These are phyloP conservation scores for Lachnellula occidentalis DNA, from an alignment of 2,329 filamentous ascomycete genomes.

Conservation along the genomic window DNA sequence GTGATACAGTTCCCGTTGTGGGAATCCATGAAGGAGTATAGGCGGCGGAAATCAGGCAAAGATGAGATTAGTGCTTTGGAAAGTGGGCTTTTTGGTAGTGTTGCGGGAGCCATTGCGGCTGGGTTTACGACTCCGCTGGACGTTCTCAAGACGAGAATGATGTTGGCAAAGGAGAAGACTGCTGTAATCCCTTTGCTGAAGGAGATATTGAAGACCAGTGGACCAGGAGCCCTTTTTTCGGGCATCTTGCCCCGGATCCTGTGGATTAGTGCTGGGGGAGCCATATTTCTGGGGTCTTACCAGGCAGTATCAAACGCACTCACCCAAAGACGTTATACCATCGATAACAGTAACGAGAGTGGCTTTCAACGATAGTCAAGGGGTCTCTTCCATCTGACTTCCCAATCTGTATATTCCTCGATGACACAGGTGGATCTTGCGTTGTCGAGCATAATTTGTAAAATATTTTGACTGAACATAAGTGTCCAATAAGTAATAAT, in stretches of 20 bases:
- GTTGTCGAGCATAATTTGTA: too few species aligned
- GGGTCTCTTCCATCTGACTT: too few species aligned
- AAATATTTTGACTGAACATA: background rate
- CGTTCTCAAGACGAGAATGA: slow-evolving; percentile 93
- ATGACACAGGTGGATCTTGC: too few species aligned
- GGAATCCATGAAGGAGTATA: slow-evolving; percentile 82
- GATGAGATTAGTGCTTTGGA: slow-evolving; percentile 62
- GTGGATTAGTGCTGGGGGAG: slow-evolving; percentile 93
- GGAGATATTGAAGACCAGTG: slow-evolving; percentile 59
- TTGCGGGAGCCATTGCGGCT: slow-evolving; percentile 80
- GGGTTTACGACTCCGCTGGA: slow-evolving; percentile 88
- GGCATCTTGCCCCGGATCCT: slow-evolving; percentile 77
- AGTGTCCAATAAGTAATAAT: too few species aligned
- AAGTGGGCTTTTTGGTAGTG: slow-evolving; percentile 77
- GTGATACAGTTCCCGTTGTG: slow-evolving; percentile 96
- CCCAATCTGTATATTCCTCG: too few species aligned
- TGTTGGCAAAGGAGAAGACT: slow-evolving; percentile 71
- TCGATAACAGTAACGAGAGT: too few species aligned
- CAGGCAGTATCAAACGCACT: slow-evolving; percentile 80
- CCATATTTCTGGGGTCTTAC: slow-evolving; percentile 91
- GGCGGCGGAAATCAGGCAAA: slow-evolving; percentile 39
- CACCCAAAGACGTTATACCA: slow-evolving; percentile 10
- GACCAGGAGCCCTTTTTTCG: slow-evolving; percentile 65
- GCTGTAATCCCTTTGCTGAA: slow-evolving; percentile 54
- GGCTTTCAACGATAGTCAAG: too few species aligned